phyloP scores from a whole-genome alignment of 192 early-diverging fungal genomes.

The Helicostylum pulchrum region DNA sequence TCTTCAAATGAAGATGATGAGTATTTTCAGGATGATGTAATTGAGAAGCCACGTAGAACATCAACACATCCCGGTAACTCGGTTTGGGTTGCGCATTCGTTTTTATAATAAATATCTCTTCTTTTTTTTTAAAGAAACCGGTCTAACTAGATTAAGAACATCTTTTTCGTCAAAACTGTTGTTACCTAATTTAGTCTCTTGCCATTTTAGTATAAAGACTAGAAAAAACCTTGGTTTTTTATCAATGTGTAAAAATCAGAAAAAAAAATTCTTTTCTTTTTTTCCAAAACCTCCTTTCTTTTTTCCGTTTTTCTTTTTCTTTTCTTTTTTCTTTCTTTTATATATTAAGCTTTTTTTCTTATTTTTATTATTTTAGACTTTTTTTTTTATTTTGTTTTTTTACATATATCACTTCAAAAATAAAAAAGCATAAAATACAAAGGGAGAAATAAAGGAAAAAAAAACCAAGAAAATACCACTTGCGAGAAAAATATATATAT shows the following conservation, averaged over 20 bases:
- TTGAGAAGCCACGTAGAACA: not conserved
- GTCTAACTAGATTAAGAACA: not conserved
- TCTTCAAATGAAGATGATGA: not conserved
- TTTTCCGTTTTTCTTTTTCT: not conserved
- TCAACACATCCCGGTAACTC: conserved; percentile 14
- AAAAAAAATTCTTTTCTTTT: not conserved
- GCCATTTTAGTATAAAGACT: no score
- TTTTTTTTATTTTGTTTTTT: not conserved
- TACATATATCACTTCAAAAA: not conserved
- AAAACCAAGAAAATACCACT: no score
- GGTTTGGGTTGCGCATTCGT: conserved; percentile 7
- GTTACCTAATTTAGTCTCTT: no score
- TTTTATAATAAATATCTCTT: not conserved
- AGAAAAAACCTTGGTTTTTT: not conserved
- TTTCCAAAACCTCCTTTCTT: not conserved
- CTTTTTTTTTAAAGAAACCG: not conserved
- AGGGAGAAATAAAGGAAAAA: no score
- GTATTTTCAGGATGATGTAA: not conserved
- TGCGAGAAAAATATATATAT: no score
- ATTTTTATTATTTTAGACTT: not conserved
- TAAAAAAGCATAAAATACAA: not conserved
- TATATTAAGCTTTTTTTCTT: not conserved
- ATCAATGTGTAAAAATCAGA: conserved; percentile 1
- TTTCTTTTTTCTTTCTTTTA: not conserved
- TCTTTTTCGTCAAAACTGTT: not conserved